Conservation (phyloP, 2,329 filamentous ascomycete genomes). For the Escovopsis sp. region DNA sequence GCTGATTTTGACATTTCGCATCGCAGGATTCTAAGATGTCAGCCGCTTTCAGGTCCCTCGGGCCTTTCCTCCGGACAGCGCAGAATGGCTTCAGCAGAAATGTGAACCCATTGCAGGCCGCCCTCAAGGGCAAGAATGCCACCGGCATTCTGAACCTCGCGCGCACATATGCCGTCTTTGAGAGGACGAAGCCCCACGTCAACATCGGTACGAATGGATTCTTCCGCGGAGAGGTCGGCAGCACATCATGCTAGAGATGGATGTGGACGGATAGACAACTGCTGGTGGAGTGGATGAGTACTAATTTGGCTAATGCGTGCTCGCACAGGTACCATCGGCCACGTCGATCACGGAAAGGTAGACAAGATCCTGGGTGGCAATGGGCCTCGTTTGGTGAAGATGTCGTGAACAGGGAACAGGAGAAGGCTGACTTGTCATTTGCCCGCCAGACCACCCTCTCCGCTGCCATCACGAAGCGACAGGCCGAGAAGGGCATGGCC, state of each 20-base stretch:
- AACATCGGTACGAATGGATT: constrained; percentile 62
- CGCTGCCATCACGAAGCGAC: constrained; percentile 96
- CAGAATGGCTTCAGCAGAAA: constrained; percentile 57
- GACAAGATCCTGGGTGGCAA: background rate
- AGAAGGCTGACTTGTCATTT: background rate
- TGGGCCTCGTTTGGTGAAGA: background rate
- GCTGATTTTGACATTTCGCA: constrained; percentile 4
- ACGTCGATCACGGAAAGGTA: constrained; percentile 99
- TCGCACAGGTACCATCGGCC: constrained; percentile 73
- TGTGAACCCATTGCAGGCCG: constrained; percentile 63
- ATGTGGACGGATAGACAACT: too few relatives aligned
- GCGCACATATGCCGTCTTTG: constrained; percentile 55
- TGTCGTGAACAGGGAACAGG: background rate
- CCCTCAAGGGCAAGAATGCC: constrained; percentile 45
- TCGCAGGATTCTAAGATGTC: constrained; percentile 48
- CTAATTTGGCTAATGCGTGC: too few relatives aligned
- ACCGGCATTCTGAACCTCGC: constrained; percentile 51
- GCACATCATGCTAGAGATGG: background rate
- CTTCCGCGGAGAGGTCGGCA: background rate
- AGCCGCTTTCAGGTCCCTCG: constrained; percentile 61
- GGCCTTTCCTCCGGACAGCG: constrained; percentile 70
- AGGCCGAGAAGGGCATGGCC: constrained; percentile 86
- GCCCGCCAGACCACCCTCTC: constrained; percentile 78
- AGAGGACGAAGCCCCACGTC: constrained; percentile 91
- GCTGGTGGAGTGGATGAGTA: too few relatives aligned